phyloP scores from a whole-genome alignment of 2,329 filamentous ascomycete genomes.

The Stagonosporopsis vannaccii region DNA sequence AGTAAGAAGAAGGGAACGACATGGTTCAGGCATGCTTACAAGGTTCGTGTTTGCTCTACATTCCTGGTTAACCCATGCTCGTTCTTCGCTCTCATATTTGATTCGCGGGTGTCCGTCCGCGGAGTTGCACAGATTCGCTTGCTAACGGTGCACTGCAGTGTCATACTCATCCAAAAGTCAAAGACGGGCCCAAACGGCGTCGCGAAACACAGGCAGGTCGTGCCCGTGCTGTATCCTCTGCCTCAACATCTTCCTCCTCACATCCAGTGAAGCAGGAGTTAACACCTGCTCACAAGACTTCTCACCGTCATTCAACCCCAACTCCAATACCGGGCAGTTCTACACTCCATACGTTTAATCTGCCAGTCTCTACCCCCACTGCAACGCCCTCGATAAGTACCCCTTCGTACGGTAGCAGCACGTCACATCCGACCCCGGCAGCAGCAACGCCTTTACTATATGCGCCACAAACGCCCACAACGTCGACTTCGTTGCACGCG shows the following conservation, averaged over 20 bases:
- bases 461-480: constrained; percentile 20
- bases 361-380: constrained; percentile 34
- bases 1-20: constrained; percentile 93
- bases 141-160: constrained; percentile 44
- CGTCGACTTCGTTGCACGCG: constrained; percentile 30
- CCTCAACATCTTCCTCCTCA: constrained; percentile 44
- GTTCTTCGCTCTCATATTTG: constrained; percentile 3
- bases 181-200: constrained; percentile 53
- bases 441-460: constrained; percentile 26
- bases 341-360: constrained; percentile 35
- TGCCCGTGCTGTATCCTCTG: constrained; percentile 46
- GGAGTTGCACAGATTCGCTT: constrained; percentile 22
- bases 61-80: constrained; percentile 18
- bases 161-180: constrained; percentile 54
- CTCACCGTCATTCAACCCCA: constrained; percentile 43
- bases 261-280: constrained; percentile 44
- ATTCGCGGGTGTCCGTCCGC: constrained; percentile 4
- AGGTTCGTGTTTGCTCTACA: constrained; percentile 60
- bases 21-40: constrained; percentile 90
- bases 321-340: constrained; percentile 35
- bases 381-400: constrained; percentile 29
- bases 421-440: constrained; percentile 37
- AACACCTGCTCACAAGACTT: constrained; percentile 28
- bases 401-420: constrained; percentile 28
- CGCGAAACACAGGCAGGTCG: constrained; percentile 50